Evolutionary conservation across 2,329 filamentous ascomycete genomes (phyloP).

Genomic region (Dactylellina haptotyla): DNA sequence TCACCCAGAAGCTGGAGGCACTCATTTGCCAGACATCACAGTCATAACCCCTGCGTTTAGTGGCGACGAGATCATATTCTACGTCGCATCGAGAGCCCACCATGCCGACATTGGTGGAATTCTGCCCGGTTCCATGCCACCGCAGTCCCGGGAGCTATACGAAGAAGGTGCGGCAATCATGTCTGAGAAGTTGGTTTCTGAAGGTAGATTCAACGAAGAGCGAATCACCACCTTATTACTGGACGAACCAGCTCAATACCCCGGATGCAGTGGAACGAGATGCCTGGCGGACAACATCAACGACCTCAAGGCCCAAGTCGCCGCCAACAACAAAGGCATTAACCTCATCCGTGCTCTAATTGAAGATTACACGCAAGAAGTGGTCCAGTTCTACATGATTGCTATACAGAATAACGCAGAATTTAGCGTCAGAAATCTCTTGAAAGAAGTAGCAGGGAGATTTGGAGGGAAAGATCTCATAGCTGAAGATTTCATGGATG

Average conservation of each 20-base stretch:
- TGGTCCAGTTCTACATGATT: slow-evolving; percentile 84
- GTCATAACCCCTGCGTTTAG: slow-evolving; percentile 82
- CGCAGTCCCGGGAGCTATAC: slow-evolving; percentile 73
- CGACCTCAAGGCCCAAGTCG: slow-evolving; percentile 85
- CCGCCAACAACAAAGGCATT: slow-evolving; percentile 87
- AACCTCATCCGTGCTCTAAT: slow-evolving; percentile 79
- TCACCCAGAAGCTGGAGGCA: slow-evolving; percentile 84
- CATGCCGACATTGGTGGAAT: slow-evolving; percentile 88
- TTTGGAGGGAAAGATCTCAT: slow-evolving; percentile 77
- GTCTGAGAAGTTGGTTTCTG: slow-evolving; percentile 76
- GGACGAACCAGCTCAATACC: slow-evolving; percentile 76
- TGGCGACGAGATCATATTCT: slow-evolving; percentile 80
- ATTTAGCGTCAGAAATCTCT: slow-evolving; percentile 75
- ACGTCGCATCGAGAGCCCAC: slow-evolving; percentile 81
- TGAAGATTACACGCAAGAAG: slow-evolving; percentile 78
- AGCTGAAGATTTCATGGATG: slow-evolving; percentile 86
- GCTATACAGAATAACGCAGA: slow-evolving; percentile 85
- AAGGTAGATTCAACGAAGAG: slow-evolving; percentile 81
- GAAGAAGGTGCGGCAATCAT: slow-evolving; percentile 74
- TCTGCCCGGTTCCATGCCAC: slow-evolving; percentile 83
- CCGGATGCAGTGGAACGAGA: slow-evolving; percentile 80
- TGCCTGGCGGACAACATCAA: slow-evolving; percentile 85
- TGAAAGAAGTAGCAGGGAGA: slow-evolving; percentile 75
- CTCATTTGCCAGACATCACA: slow-evolving; percentile 82
- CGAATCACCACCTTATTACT: slow-evolving; percentile 77